These are phyloP conservation scores for Cladosporium sp. DNA, from an alignment of 2,329 filamentous ascomycete species.

Conservation along the genomic window DNA sequence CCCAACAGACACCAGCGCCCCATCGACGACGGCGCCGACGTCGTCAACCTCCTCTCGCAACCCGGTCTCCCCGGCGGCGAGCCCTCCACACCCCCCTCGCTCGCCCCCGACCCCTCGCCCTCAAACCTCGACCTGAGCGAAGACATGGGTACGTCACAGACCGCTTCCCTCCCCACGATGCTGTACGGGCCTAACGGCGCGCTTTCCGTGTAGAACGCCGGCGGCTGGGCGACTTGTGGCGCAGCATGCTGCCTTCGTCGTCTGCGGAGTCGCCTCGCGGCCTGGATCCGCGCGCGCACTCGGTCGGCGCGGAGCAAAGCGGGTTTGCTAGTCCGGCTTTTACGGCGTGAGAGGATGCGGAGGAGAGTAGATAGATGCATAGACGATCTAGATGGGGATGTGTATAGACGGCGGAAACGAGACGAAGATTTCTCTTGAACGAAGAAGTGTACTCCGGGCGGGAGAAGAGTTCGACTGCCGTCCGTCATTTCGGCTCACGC, in stretches of 20 bases:
- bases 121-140: constrained; percentile 14
- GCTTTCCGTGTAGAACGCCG: constrained; percentile 14
- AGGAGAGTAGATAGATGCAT: neutral
- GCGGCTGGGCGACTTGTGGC: constrained; percentile 6
- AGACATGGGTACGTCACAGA: constrained; percentile 22
- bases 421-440: neutral
- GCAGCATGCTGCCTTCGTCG: constrained; percentile 2
- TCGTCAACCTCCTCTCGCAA: constrained; percentile 28
- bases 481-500: neutral
- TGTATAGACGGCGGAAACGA: neutral
- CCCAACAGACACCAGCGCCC: constrained; percentile 19
- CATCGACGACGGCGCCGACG: constrained; percentile 27
- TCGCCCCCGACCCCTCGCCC: neutral
- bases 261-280: neutral
- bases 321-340: neutral
- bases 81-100: neutral
- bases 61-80: constrained; percentile 14
- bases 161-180: constrained; percentile 21
- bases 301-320: neutral
- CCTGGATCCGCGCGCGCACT: neutral
- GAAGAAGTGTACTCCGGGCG: neutral
- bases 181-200: constrained; percentile 21
- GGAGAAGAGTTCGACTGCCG: neutral
- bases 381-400: neutral
- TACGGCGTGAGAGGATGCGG: neutral